phyloP scores from a whole-genome alignment of 208 protist genomes.

The Trypanosoma brucei region DNA sequence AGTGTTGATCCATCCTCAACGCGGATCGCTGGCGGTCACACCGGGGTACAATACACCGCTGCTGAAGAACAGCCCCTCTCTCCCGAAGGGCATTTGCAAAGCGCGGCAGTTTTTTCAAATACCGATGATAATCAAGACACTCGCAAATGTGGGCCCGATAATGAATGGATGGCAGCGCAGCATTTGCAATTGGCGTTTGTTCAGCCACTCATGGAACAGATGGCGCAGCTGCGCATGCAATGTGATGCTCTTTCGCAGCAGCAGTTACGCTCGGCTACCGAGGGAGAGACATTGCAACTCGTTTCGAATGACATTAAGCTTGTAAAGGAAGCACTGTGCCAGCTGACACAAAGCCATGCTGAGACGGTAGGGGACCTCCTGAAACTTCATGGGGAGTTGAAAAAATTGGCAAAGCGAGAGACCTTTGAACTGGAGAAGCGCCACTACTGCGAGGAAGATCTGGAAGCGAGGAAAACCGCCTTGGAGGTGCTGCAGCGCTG shows the following conservation, averaged over 20 bases:
- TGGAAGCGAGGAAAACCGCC: slow-evolving; percentile 20
- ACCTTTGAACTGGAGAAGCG: neutral
- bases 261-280: neutral
- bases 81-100: neutral
- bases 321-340: slow-evolving; percentile 5
- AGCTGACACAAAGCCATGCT: slow-evolving; percentile 7
- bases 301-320: slow-evolving; percentile 1
- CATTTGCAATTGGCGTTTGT: neutral
- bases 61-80: neutral
- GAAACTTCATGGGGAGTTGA: slow-evolving; percentile 19
- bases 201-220: slow-evolving; percentile 9
- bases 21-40: too few species aligned
- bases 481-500: slow-evolving; percentile 24
- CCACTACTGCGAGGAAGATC: slow-evolving; percentile 2
- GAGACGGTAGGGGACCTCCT: slow-evolving; percentile 15
- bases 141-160: neutral
- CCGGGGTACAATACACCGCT: neutral
- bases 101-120: neutral
- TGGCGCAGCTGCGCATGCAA: slow-evolving; percentile 1
- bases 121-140: neutral
- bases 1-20: neutral
- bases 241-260: slow-evolving; percentile 1
- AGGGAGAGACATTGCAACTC: neutral
- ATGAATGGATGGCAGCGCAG: neutral
- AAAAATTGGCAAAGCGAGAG: neutral